phyloP scores from a whole-genome alignment of 129 eudicot species.

The Flaveria bidentis region DNA sequence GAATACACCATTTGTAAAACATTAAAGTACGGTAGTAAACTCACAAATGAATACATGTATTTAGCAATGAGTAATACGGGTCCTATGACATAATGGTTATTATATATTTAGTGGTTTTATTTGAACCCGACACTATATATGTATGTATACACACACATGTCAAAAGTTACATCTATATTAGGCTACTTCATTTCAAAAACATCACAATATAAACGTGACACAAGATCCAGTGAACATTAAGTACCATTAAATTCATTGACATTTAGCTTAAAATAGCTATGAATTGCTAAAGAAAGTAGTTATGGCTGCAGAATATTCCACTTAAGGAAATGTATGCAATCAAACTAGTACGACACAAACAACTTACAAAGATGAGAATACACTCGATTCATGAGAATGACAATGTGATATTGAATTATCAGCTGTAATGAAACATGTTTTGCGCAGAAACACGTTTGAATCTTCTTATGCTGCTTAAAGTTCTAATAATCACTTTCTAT shows the following conservation, averaged over 20 bases:
- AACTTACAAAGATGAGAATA: not conserved
- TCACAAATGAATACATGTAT: too few relatives aligned
- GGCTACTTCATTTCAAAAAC: not conserved
- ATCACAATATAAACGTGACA: not conserved
- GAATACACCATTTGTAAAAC: too few relatives aligned
- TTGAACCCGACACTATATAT: too few relatives aligned
- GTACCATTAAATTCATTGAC: not conserved
- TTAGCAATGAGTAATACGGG: too few relatives aligned
- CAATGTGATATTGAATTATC: too few relatives aligned
- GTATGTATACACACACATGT: not conserved
- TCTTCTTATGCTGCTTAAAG: too few relatives aligned
- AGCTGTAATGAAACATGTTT: too few relatives aligned
- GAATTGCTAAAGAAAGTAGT: not conserved
- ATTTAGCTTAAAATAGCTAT: not conserved
- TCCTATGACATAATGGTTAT: too few relatives aligned
- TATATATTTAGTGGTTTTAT: too few relatives aligned
- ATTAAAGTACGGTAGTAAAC: too few relatives aligned
- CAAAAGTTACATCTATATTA: not conserved
- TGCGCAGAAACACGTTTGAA: too few relatives aligned
- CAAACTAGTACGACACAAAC: not conserved
- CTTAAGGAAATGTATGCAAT: not conserved
- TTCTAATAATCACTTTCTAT: too few relatives aligned
- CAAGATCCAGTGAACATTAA: not conserved
- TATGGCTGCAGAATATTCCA: not conserved
- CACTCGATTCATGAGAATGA: not conserved